Base-by-base conservation (phyloP, 2,329 filamentous ascomycete species). In the Colletotrichum euphorbiae region DNA sequence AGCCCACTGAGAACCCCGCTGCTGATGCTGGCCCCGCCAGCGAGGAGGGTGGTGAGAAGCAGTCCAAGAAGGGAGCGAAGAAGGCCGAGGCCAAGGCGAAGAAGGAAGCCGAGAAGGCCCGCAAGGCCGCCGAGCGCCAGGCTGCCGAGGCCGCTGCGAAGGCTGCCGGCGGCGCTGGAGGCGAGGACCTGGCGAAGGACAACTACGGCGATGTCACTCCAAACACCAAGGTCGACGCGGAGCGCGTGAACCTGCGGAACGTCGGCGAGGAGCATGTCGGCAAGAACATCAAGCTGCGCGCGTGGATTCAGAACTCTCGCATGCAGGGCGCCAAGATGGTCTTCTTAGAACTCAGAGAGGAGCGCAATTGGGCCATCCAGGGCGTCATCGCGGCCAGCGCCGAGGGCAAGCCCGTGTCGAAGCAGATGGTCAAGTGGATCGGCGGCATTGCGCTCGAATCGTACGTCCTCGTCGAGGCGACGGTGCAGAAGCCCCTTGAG, bases 381-480 rank as follows among this genome's bases (percentile, higher is more conserved):
- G 93, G 91, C 58, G 91, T 98, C 42, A 83, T 93, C 15, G 85
- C 87, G 17, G 91, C 89, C 55, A 88, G 87, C 75, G 88, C 93
- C 74, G 89, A 85, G 40, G 86, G 82, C 56, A 81, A 81, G 6
- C 60, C 52, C 45, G 87, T 94, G 42, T 92, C 89, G 70, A 91
- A 90, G 78, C 93, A 93, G 80, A 98, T 98, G 95, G 93, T 98
- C 77, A 98, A 98, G 83, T 98, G 92, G 89, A 89, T 91, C 56
- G 89, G 88, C 54, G 86, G 83, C 48, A 81, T 97, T 72, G 91
- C 89, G 75, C 85, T 91, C 51, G 95, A 98, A 84, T 93, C 91
- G 73, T 94, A 92, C 73, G 90, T 98, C 28, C 83, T 90, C 45
- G 90, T 98, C 69, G 92, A 97, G 75, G 96, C 91, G 72, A 82